phyloP scores from a whole-genome alignment of 2,329 filamentous ascomycete genomes.

The Aureobasidium mangrovei region DNA sequence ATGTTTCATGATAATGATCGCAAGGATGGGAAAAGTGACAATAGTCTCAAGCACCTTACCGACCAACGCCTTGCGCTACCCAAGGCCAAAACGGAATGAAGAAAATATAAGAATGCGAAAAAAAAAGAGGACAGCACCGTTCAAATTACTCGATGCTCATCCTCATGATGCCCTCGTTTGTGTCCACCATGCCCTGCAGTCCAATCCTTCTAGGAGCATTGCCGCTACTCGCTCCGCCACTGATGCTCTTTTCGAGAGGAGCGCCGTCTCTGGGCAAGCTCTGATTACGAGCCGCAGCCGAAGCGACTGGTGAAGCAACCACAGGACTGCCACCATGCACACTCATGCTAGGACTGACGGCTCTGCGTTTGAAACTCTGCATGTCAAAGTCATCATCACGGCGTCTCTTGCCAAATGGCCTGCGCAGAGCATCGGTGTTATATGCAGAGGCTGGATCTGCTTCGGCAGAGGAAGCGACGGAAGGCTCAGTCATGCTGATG shows the following conservation, averaged over 20 bases:
- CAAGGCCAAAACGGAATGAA: neutral
- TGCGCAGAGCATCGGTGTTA: conserved; percentile 22
- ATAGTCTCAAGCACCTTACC: no score
- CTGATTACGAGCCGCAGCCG: conserved; percentile 33
- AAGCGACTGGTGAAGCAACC: conserved; percentile 60
- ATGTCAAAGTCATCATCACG: conserved; percentile 88
- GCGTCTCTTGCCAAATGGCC: conserved; percentile 56
- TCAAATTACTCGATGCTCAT: conserved; percentile 78
- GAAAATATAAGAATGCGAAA: neutral
- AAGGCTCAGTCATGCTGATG: conserved; percentile 6
- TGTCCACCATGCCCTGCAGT: conserved; percentile 88
- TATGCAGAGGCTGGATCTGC: conserved; percentile 4
- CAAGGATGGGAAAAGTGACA: no score
- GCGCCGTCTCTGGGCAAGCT: conserved; percentile 41
- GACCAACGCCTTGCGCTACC: conserved; percentile 5
- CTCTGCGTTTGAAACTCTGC: conserved; percentile 77
- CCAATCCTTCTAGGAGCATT: conserved; percentile 47
- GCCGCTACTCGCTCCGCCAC: conserved; percentile 11
- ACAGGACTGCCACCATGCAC: conserved; percentile 75
- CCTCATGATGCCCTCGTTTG: conserved; percentile 90
- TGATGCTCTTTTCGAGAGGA: conserved; percentile 18
- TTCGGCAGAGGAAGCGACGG: neutral
- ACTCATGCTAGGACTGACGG: conserved; percentile 85
- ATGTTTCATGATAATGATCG: no score
- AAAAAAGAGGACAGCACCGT: neutral